phyloP scores from a whole-genome alignment of 1,139 yeast genomes.

The Yamadazyma mexicana region DNA sequence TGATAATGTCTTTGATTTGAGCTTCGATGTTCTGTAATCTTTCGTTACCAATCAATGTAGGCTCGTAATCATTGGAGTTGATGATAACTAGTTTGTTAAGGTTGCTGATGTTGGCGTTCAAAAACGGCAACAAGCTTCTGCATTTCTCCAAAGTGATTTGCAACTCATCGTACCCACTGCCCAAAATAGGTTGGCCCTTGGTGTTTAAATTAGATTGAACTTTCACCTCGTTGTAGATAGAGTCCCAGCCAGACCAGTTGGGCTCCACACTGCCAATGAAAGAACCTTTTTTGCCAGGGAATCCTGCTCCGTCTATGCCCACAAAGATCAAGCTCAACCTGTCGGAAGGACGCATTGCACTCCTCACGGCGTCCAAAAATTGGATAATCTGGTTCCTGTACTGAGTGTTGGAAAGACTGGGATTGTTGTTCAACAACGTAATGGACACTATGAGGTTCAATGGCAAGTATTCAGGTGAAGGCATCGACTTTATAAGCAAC shows the following conservation, averaged over 20 bases:
- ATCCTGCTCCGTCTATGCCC: conserved; percentile 46
- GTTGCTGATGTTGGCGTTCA: conserved; percentile 19
- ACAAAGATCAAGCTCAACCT: conserved; percentile 54
- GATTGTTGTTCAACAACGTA: conserved; percentile 40
- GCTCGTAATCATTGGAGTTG: conserved; percentile 20
- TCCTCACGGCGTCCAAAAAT: conserved; percentile 26
- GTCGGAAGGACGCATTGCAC: conserved; percentile 41
- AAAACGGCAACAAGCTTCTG: conserved; percentile 30
- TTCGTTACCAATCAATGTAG: conserved; percentile 5
- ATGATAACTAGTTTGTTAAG: conserved; percentile 30
- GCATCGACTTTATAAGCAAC: conserved; percentile 35
- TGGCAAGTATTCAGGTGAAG: conserved; percentile 41
- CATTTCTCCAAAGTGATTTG: conserved; percentile 29
- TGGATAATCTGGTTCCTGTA: conserved; percentile 29
- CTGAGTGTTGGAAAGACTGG: conserved; percentile 30
- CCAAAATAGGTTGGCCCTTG: conserved; percentile 17
- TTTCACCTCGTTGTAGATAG: conserved; percentile 41
- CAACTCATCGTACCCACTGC: conserved; percentile 25
- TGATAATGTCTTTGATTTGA: conserved; percentile 12
- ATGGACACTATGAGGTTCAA: conserved; percentile 50
- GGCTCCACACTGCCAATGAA: conserved; percentile 54
- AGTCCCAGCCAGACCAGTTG: conserved; percentile 61
- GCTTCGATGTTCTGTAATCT: conserved; percentile 9
- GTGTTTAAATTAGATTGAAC: conserved; percentile 27
- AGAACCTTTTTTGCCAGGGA: conserved; percentile 40